Percentiles rank a stretch among this genome's conserved stretches.
These are phyloP conservation scores for Prunus armeniaca DNA, from an alignment of 306 rosid species.

Conservation along the genomic window DNA sequence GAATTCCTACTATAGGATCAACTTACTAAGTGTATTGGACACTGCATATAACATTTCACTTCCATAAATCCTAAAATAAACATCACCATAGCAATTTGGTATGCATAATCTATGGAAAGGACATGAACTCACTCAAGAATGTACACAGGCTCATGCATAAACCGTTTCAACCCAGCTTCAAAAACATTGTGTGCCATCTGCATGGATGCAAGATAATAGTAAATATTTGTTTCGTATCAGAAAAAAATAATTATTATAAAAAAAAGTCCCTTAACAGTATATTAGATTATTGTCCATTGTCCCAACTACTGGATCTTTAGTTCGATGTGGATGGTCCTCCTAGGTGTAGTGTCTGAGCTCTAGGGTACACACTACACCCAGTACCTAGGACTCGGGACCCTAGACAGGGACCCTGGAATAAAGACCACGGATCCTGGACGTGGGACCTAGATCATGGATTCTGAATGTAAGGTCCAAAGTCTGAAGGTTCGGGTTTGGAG, in stretches of 20 bases:
- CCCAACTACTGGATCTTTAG: not conserved
- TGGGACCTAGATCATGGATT: not conserved
- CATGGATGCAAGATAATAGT: slow-evolving; percentile 29
- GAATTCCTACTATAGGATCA: not conserved
- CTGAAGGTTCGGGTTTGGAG: too few relatives aligned
- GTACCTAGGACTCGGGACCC: not conserved
- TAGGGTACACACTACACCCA: too few relatives aligned
- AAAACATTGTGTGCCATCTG: slow-evolving; percentile 97
- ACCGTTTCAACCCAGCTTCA: slow-evolving; percentile 88
- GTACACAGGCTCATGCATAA: slow-evolving; percentile 89
- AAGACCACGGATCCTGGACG: not conserved
- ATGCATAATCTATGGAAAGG: slow-evolving; percentile 11
- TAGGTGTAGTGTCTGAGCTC: too few relatives aligned
- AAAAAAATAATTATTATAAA: not conserved
- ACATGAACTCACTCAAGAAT: slow-evolving; percentile 86
- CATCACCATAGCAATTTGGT: slow-evolving; percentile 18
- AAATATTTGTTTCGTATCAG: not conserved
- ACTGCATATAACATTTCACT: slow-evolving; percentile 13
- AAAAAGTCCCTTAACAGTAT: not conserved
- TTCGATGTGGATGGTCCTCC: too few relatives aligned
- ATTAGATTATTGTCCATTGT: not conserved
- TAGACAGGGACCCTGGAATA: not conserved
- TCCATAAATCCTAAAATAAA: not conserved
- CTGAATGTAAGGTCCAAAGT: too few relatives aligned
- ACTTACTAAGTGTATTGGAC: not conserved